phyloP scores from a whole-genome alignment of 768 basidiomycete species.

The Termitomyces sp. region DNA sequence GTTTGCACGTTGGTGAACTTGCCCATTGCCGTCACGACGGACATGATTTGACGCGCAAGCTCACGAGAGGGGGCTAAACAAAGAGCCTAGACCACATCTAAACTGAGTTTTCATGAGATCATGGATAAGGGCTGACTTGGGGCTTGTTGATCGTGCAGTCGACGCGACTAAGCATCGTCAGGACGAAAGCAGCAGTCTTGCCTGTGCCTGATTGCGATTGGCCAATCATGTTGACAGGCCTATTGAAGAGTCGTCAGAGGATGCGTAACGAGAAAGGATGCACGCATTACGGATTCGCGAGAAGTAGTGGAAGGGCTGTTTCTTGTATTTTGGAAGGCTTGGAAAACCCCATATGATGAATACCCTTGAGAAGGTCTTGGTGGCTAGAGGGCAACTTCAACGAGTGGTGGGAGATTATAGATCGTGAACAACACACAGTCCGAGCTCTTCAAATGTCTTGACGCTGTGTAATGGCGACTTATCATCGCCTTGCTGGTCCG shows the following conservation, averaged over 20 bases:
- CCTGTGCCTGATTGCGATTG: conserved; percentile 99
- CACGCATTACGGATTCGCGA: conserved; percentile 69
- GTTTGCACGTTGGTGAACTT: conserved; percentile 92
- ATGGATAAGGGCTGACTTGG: conserved; percentile 45
- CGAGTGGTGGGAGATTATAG: neutral
- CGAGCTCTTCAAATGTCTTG: conserved; percentile 93
- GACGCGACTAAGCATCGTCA: conserved; percentile 94
- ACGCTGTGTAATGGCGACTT: conserved; percentile 93
- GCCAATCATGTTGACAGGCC: conserved; percentile 98
- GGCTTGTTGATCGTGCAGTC: conserved; percentile 79
- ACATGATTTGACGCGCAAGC: conserved; percentile 95
- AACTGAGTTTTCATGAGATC: neutral
- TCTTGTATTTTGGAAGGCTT: conserved; percentile 99
- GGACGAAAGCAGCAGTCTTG: conserved; percentile 96
- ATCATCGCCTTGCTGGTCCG: conserved; percentile 92
- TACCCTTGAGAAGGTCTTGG: conserved; percentile 84
- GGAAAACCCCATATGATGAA: conserved; percentile 93
- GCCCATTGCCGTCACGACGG: conserved; percentile 90
- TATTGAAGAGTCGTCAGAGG: conserved; percentile 23
- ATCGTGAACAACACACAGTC: conserved; percentile 56
- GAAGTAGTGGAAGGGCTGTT: conserved; percentile 86
- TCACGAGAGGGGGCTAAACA: conserved; percentile 98
- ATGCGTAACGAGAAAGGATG: neutral
- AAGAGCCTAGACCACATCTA: conserved; percentile 66
- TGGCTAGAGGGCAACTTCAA: conserved; percentile 39